Percentiles rank a stretch among this genome's conserved stretches.
phyloP scores from a whole-genome alignment of 805 yeast genomes.

The Kodamaea jinghongensis region DNA sequence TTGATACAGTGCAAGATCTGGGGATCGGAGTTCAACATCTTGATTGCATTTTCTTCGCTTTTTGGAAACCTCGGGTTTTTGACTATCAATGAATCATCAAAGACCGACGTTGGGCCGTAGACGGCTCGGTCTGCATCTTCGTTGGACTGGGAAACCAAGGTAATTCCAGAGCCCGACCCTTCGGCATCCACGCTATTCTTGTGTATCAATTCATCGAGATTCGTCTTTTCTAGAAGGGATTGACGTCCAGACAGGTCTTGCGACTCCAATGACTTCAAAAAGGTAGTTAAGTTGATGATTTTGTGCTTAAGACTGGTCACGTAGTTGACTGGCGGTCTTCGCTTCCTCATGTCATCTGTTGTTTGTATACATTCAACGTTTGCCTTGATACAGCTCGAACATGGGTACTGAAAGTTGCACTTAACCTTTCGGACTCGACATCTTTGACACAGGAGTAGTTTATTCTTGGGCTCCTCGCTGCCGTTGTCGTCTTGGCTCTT shows the following conservation, averaged over 20 bases:
- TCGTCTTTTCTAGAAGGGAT: slow-evolving; percentile 19
- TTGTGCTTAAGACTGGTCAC: slow-evolving; percentile 44
- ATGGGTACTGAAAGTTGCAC: slow-evolving; percentile 49
- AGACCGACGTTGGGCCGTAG: slow-evolving; percentile 47
- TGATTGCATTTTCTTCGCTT: slow-evolving; percentile 16
- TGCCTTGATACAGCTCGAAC: slow-evolving; percentile 45
- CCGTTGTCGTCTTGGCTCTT: neutral
- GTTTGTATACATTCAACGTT: slow-evolving; percentile 46
- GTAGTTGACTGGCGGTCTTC: slow-evolving; percentile 48
- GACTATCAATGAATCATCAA: slow-evolving; percentile 29
- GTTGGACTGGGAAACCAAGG: neutral
- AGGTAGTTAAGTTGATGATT: slow-evolving; percentile 21
- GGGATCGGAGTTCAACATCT: slow-evolving; percentile 32
- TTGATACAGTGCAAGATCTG: slow-evolving; percentile 36
- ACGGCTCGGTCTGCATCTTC: slow-evolving; percentile 15
- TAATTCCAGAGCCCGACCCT: too few relatives aligned
- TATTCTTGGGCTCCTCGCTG: slow-evolving; percentile 1
- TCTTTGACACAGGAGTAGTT: slow-evolving; percentile 30
- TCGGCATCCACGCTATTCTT: slow-evolving; percentile 4
- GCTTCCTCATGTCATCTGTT: slow-evolving; percentile 49
- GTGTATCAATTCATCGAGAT: slow-evolving; percentile 14
- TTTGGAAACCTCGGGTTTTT: slow-evolving; percentile 13
- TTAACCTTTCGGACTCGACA: slow-evolving; percentile 45
- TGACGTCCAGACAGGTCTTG: slow-evolving; percentile 17
- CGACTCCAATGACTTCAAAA: slow-evolving; percentile 24